Evolutionary conservation across 768 basidiomycete species (phyloP), one percentile per base, ranked within the genome.

Genomic region (Amanita phalloides): DNA sequence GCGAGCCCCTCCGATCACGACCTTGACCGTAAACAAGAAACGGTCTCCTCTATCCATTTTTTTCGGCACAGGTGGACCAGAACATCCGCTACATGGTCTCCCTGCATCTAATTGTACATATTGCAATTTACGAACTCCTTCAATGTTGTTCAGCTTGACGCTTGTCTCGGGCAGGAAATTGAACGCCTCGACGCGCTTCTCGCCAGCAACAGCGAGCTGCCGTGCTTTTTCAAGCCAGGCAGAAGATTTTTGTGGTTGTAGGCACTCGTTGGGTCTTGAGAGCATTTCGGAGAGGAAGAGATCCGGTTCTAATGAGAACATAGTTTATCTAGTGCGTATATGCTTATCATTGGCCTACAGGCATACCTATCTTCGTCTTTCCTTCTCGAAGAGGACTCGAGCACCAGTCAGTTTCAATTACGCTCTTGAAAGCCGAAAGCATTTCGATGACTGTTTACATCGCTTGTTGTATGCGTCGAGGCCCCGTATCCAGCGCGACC

Each of bases 121-220:
- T 87, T 90, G 65, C 44, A 96, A 75, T 54, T 81, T 81, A 28
- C 93, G 81, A 1, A 93, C 92, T 9, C 90, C 86, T 59, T 94
- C 93, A 56, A 98, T 82, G 65, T 97, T 97, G 73, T 99, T 99
- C 47, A 98, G 77, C 71, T 97, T 97, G 64, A 99, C 90, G 61
- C 94, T 96, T 0, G 91, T 92, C 70, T 95, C 82, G 0, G 93
- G 78, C 46, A 78, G 82, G 71, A 99, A 98, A 60, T 93, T 90
- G 74, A 94, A 99, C 1, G 92, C 88, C 59, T 93, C 91, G 42
- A 94, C 76, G 65, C 88, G 94, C 74, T 90, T 93, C 66, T 97
- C 94, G 43, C 84, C 84, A 46, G 79, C 70, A 4, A 75, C 73
- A 8, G 90, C 74, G 2, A 94, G 79, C 58, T 83, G 81, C 55